Percentiles rank a stretch among this genome's conserved stretches.
These are phyloP conservation scores for Plasmodium vivax DNA, from an alignment of 169 alveolate species.

Conservation along the genomic window DNA sequence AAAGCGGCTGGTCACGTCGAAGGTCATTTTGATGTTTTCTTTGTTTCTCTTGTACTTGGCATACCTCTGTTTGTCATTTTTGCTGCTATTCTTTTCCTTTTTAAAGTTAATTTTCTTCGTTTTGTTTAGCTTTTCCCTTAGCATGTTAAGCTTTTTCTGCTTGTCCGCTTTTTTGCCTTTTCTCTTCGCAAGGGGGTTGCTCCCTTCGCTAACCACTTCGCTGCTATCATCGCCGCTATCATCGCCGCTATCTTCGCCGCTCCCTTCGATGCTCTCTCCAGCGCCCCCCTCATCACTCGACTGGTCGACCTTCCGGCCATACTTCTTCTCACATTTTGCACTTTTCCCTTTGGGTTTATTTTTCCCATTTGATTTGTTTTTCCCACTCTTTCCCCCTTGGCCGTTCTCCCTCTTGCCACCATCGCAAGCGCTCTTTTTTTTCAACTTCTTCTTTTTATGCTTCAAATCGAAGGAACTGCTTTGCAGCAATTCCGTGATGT, in stretches of 20 bases:
- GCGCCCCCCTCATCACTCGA: neutral
- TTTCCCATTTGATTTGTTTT: neutral
- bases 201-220: neutral
- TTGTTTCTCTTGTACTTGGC: slow-evolving; percentile 40
- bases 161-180: slow-evolving; percentile 32
- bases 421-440: slow-evolving; percentile 3
- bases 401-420: neutral
- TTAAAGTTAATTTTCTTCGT: slow-evolving; percentile 39
- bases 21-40: slow-evolving; percentile 50
- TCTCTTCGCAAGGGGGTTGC: neutral
- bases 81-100: slow-evolving; percentile 41
- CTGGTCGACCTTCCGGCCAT: neutral
- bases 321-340: neutral
- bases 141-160: neutral
- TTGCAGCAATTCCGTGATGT: slow-evolving; percentile 3
- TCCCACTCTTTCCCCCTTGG: neutral
- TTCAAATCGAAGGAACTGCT: neutral
- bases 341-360: neutral
- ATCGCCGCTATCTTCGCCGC: neutral
- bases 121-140: slow-evolving; percentile 8
- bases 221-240: neutral
- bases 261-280: neutral
- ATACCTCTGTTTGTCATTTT: neutral
- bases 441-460: neutral
- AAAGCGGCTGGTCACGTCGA: slow-evolving; percentile 89